Base-by-base conservation (phyloP, 1,284 basidiomycete species). In the Papiliotrema laurentii region DNA sequence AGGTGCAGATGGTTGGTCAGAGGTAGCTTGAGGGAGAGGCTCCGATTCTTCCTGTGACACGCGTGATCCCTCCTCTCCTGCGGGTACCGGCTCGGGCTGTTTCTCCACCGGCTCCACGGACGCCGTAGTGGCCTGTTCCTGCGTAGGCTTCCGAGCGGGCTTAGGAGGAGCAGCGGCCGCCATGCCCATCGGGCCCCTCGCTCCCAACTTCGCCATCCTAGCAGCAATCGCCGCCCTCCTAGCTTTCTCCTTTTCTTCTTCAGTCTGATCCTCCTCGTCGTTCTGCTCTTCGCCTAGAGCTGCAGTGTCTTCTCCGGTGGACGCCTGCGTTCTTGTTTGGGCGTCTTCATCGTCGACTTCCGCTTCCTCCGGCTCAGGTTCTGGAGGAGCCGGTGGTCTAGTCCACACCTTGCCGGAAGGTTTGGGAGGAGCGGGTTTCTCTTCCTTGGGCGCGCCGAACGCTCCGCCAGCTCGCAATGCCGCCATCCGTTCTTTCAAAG, bases 401-500 rank as follows among this genome's bases (percentile, higher is more conserved):
- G 87, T 85, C 88, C 89, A 92, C 69, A 85, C 89, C 61, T 68
- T 73, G 9, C 68, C 68, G 9, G 48, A 61, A 0, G 86, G 85
- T 63, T 83, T 86, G 57, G 85, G 85, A 43, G 83, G 81, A 1
- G 85, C 80, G 9, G 82, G 78, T 3, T 58, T 57, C 11, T 58
- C 52, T 11, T 50, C 75, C 11, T 53, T 47, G 0, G 75, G 55
- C 5, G 28, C 79, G 19, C 86, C 86, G 64, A 91, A 91, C 10
- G 78, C 86, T 19, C 85, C 84, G 2, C 65, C 65, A 5, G 86
- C 87, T 64, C 89, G 85, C 30, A 94, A 76, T 2, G 89, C 88
- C 24, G 89, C 89, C 89, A 96, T 94, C 37, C 91, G 83, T 58
- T 93, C 91, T 74, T 85, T 90, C 56, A 96, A 74, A 53, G 86